A percentile compares a stretch with the other conserved stretches of the same genome.
Conservation (phyloP, 2,329 filamentous ascomycete species). For the Pyrenophora teres region DNA sequence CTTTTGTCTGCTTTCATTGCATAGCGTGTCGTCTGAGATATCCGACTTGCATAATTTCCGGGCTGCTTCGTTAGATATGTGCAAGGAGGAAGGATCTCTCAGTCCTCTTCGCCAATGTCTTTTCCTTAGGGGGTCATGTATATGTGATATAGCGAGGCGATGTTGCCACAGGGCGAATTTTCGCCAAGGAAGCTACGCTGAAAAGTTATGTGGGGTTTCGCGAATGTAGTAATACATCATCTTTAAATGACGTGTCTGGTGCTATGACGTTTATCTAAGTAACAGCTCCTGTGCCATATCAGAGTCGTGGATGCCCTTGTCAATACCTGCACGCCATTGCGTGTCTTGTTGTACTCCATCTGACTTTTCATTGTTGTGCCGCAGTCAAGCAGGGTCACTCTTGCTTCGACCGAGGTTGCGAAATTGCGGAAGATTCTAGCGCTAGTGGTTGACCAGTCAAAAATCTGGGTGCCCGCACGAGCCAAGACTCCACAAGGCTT, state of each 20-base stretch:
- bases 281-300: no score
- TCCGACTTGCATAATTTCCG: slow-evolving; percentile 49
- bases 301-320: no score
- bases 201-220: slow-evolving; percentile 37
- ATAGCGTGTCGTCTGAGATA: slow-evolving; percentile 47
- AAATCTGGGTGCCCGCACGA: slow-evolving; percentile 8
- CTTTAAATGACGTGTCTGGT: background rate
- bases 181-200: slow-evolving; percentile 47
- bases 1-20: slow-evolving; percentile 32
- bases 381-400: background rate
- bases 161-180: slow-evolving; percentile 19
- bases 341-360: no score
- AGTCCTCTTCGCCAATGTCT: slow-evolving; percentile 21
- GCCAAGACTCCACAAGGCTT: slow-evolving; percentile 14
- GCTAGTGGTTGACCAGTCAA: slow-evolving; percentile 6
- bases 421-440: slow-evolving; percentile 17
- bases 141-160: slow-evolving; percentile 43
- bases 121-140: slow-evolving; percentile 13
- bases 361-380: no score
- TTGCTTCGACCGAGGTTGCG: slow-evolving; percentile 8
- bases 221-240: slow-evolving; percentile 15
- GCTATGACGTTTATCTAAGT: no score
- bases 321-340: no score
- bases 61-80: slow-evolving; percentile 33
- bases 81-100: slow-evolving; percentile 52